Base-by-base conservation (phyloP, 345 rosid species). In the Eucalyptus pauciflora region DNA sequence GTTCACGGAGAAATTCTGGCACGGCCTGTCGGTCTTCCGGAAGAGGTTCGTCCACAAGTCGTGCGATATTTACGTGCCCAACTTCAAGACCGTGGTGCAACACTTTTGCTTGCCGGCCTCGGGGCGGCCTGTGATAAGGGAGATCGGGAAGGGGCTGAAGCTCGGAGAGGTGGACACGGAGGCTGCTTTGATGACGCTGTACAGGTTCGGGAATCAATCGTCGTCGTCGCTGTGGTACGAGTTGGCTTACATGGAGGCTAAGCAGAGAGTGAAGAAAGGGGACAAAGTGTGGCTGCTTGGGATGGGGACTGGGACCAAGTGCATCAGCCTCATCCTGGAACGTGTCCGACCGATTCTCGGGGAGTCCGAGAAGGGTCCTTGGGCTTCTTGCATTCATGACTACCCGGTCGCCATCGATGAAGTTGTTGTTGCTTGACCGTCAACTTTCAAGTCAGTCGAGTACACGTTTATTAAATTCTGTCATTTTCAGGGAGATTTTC, bases 191-290 rank as follows among this genome's bases (percentile, higher is more conserved):
- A 93, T 93, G 95, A 93, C 96, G 43, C 88, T 94, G 62, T 93
- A 94, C 87, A 93, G 95, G 88, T 95, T 94, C 85, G 96, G 96
- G 14, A 94, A 94, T 88, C 96, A 95, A 86, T 94, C 95, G 15
- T 94, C 97, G 50, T 92, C 94, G 81, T 91, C 95, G 7, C 3
- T 93, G 92, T 94, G 95, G 94, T 95, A 93, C 33, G 94, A 93
- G 91, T 46, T 93, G 15, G 91, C 92, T 43, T 95, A 94, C 91
- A 9, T 95, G 89, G 97, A 95, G 88, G 94, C 92, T 11, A 91
- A 93, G 89, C 93, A 92, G 69, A 88, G 92, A 86, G 92, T 94
- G 88, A 93, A 90, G 92, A 90, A 90, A 83, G 95, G 96, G n/a
- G 94, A 95, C 85, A 93, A 48, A 62, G 92, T 90, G 33, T 94